Base-by-base conservation (phyloP, 768 basidiomycete species). In the Neoboletus brunneissimus region DNA sequence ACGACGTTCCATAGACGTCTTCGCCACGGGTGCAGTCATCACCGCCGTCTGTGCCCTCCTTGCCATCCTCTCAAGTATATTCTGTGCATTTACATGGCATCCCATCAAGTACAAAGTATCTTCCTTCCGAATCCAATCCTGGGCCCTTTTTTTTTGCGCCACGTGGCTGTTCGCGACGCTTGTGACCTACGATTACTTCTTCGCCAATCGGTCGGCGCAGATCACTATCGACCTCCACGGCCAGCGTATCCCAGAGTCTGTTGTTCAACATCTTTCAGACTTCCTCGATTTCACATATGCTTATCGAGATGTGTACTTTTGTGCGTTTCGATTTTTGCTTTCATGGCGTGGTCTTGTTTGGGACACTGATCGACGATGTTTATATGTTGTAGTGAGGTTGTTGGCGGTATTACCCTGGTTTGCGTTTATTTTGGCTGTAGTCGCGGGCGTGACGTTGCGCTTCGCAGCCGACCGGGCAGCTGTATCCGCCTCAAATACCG, bases 341-440 rank as follows among this genome's bases (percentile, higher is more conserved):
- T 42, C 9, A 2, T 2, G 8, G 18, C 4, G 13, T 42, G 31
- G 13, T 31, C 31, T 9, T 27, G 5, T 29, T 20, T 6, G 15
- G 25, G 10, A 12, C 22, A 27, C 16, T 43, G 25, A 22, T 18
- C n/a, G 44, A 48, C 34, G 18, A 29, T 37, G 55, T 23, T 57
- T 45, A 20, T 37, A 27, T 53, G 7, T 59, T 37, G 16, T 38
- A 86, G 84, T 84, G 60, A 72, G 71, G 45, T 69, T 79, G 25
- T 64, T 80, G 20, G 80, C 81, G 1, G 75, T 83, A 55, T 62
- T 84, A 31, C 80, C 81, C 1, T 86, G 84, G 84, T 71, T 82
- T 58, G 63, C 81, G 0, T 57, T 78, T 57, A 60, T 81, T 7
- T 79, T 77, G 56, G 70, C 74, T 18, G 34, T 69, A 46, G 67